Evolutionary conservation across 192 early-diverging fungal species (phyloP).

Genomic region (Lunasporangiospora selenospora): DNA sequence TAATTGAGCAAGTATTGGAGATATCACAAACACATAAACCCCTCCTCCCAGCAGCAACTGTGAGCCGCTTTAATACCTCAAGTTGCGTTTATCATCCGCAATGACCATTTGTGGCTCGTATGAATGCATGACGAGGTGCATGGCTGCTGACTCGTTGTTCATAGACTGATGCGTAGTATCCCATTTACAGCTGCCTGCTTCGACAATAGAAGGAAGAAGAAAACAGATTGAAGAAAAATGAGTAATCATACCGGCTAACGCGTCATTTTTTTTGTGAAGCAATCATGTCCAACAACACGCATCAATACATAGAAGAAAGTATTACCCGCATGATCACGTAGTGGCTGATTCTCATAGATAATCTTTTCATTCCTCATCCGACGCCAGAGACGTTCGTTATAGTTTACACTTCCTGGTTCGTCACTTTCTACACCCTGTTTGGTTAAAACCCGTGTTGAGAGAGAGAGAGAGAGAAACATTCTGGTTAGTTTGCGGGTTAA

Average conservation of each 20-base stretch:
- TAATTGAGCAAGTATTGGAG: too few relatives aligned
- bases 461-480: neutral
- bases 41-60: too few relatives aligned
- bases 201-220: too few relatives aligned
- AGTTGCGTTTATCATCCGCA: conserved; percentile 72
- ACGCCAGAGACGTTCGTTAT: conserved; percentile 78
- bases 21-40: too few relatives aligned
- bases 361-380: conserved; percentile 71
- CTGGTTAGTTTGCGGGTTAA: neutral
- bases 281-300: too few relatives aligned
- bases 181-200: conserved; percentile 66
- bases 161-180: conserved; percentile 58
- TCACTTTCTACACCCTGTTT: conserved; percentile 75
- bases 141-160: conserved; percentile 60
- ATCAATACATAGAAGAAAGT: too few relatives aligned
- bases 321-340: conserved; percentile 62
- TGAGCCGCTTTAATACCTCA: too few relatives aligned
- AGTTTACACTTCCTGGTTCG: conserved; percentile 79
- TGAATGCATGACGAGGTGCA: conserved; percentile 75
- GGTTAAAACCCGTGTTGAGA: too few relatives aligned
- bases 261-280: too few relatives aligned
- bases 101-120: conserved; percentile 86
- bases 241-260: too few relatives aligned
- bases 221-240: too few relatives aligned
- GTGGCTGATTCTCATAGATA: conserved; percentile 55